phyloP scores from a whole-genome alignment of 78 protist genomes.

The Polysphondylium violaceum region DNA sequence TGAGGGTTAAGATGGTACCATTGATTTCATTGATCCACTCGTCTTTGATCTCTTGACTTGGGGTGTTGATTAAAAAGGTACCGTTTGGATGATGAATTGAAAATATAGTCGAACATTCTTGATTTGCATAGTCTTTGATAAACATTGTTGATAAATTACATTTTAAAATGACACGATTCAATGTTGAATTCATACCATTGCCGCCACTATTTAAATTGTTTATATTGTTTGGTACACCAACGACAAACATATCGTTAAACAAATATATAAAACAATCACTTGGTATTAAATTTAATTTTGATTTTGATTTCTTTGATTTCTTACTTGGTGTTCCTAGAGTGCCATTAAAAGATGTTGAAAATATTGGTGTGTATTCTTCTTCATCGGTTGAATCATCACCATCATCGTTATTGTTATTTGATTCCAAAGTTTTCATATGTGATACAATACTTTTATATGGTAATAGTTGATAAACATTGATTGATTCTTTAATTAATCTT shows the following conservation, averaged over 20 bases:
- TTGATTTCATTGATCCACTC: slow-evolving; percentile 2
- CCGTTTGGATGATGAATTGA: slow-evolving; percentile 58
- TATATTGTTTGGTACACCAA: slow-evolving; percentile 3
- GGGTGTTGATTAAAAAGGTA: slow-evolving; percentile 20
- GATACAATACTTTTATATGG: slow-evolving; percentile 52
- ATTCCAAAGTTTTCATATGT: neutral
- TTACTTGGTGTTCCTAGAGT: neutral
- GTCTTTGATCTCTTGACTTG: slow-evolving; percentile 16
- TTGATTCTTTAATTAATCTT: slow-evolving; percentile 39
- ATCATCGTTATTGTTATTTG: slow-evolving; percentile 1
- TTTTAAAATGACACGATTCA: slow-evolving; percentile 15
- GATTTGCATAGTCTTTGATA: slow-evolving; percentile 10
- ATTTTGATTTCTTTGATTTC: neutral
- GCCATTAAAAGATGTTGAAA: neutral
- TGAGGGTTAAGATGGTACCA: neutral
- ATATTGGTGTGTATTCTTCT: slow-evolving; percentile 10
- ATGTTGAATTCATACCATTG: neutral
- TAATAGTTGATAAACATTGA: slow-evolving; percentile 44
- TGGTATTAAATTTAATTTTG: slow-evolving; percentile 17
- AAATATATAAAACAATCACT: slow-evolving; percentile 28
- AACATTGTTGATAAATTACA: neutral
- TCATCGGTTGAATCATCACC: slow-evolving; percentile 20
- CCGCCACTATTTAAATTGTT: neutral
- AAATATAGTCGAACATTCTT: slow-evolving; percentile 6
- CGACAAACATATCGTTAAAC: slow-evolving; percentile 40